A percentile compares a stretch with the other conserved stretches of the same genome.
Conservation (phyloP, 768 basidiomycete species). For the Boletellus ananas region DNA sequence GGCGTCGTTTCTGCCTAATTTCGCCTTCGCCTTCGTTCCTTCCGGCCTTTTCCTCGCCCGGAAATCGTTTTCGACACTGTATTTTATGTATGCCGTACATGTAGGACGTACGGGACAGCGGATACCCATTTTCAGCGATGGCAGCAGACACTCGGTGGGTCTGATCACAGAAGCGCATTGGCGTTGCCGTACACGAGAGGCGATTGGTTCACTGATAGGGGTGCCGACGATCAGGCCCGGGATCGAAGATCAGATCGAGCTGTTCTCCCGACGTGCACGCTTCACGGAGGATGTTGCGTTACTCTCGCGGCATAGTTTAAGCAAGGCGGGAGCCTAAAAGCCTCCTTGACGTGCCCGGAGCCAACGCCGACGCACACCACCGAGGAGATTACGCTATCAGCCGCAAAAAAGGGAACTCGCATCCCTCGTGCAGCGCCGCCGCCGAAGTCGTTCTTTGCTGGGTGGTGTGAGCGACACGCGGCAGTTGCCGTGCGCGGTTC, state of each 20-base stretch:
- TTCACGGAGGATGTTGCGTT: slow-evolving; percentile 21
- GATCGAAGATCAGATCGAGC: slow-evolving; percentile 30
- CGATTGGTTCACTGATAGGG: slow-evolving; percentile 11
- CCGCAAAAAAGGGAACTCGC: too few species aligned
- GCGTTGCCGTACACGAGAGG: too few species aligned
- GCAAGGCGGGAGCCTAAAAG: slow-evolving; percentile 11
- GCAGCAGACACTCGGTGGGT: too few species aligned
- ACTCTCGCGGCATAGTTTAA: slow-evolving; percentile 4
- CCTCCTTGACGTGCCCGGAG: slow-evolving; percentile 13
- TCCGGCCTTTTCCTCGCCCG: too few species aligned
- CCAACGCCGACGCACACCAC: not conserved
- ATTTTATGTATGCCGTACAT: too few species aligned
- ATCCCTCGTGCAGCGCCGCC: not conserved
- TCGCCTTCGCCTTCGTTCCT: too few species aligned
- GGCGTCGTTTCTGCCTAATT: too few species aligned
- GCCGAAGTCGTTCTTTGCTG: not conserved
- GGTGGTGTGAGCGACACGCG: slow-evolving; percentile 10
- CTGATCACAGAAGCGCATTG: too few species aligned
- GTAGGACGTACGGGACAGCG: too few species aligned
- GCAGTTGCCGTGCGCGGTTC: slow-evolving; percentile 12
- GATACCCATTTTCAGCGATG: too few species aligned
- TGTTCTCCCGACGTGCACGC: slow-evolving; percentile 17
- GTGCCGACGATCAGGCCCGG: slow-evolving; percentile 25
- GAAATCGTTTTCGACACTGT: too few species aligned
- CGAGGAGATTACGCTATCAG: slow-evolving; percentile 7